Base-by-base conservation (phyloP, 2,329 filamentous ascomycete species). In the Corniculantispora saksenae region DNA sequence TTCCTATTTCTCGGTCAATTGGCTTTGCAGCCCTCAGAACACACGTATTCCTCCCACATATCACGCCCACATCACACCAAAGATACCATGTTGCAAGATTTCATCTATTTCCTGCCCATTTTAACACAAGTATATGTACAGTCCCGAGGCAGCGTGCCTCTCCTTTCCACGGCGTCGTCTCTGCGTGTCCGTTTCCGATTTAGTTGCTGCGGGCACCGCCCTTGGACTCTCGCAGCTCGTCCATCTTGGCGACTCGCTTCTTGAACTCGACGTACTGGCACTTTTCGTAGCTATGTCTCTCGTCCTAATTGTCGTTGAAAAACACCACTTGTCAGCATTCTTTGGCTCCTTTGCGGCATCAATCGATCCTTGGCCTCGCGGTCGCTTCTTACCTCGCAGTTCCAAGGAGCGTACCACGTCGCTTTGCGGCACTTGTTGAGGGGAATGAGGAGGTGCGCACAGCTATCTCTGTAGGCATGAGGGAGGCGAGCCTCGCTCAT, bases 211-310 rank as follows among this genome's bases (percentile, higher is more conserved):
- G 88, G 74, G 86, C 89, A 67, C 92, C 93, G 66, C 82, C 88
- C 86, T 96, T 97, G 67, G 91, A 89, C 71, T 88, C 94, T 76
- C 93, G 87, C 76, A 99, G 82, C 84, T 99, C 94, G 74, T 98
- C 89, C 95, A 99, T 99, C 89, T 97, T 98, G 76, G 91, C 92
- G 70, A 99, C 95, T 66, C 95, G 89, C 86, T 94, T 93, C 89
- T 97, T 97, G 86, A 99, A 99, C 79, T 98, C 95, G 70, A 91
- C 91, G 81, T 99, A 99, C 77, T 99, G 95, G 87, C 95, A 99
- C 80, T 98, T 98, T 79, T 99, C 95, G 85, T 99, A 99, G 75
- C 89, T 91, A 82, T 99, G 95, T 83, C 95, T 86, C 85, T 99
- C 95, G 79, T 93, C 89, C 95, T 98, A 76, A 6, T 17, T 10